Conservation (phyloP, 2,329 filamentous ascomycete species). For the Graphiopsis chlorocephala region DNA sequence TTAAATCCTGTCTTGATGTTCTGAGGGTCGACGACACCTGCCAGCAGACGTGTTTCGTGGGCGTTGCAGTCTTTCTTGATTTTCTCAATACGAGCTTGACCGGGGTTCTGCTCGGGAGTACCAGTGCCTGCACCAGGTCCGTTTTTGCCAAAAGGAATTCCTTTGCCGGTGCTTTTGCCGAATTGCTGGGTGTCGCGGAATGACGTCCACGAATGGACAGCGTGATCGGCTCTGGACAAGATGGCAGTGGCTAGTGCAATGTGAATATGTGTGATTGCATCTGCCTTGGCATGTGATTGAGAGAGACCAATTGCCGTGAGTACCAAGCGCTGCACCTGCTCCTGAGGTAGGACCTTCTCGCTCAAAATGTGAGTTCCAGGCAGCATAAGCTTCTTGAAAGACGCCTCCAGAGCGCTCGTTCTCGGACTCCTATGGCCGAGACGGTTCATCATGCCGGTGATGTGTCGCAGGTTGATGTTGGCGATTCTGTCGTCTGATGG, state of each 20-base stretch:
- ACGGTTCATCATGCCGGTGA: constrained; percentile 59
- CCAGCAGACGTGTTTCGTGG: constrained; percentile 78
- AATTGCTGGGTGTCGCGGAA: constrained; percentile 4
- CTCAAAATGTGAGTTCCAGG: constrained; percentile 42
- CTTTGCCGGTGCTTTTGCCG: neutral
- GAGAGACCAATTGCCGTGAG: constrained; percentile 51
- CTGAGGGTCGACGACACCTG: constrained; percentile 75
- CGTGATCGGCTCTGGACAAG: constrained; percentile 19
- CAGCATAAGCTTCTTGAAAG: constrained; percentile 17
- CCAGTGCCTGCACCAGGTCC: neutral
- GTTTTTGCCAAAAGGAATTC: neutral
- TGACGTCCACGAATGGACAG: constrained; percentile 18
- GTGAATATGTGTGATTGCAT: constrained; percentile 38
- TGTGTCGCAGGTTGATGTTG: constrained; percentile 63
- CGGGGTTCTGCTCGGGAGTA: neutral
- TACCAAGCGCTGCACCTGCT: constrained; percentile 60
- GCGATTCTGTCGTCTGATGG: constrained; percentile 29
- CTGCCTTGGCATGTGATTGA: constrained; percentile 35
- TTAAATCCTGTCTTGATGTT: constrained; percentile 84
- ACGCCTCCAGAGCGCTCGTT: neutral
- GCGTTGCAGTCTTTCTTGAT: constrained; percentile 61
- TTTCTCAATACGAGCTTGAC: constrained; percentile 40
- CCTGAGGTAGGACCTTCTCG: constrained; percentile 57
- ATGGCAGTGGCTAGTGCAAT: constrained; percentile 29
- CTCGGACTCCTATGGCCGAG: constrained; percentile 24